Conservation (phyloP, 1,284 basidiomycete genomes). For the Sutorius eximius region DNA sequence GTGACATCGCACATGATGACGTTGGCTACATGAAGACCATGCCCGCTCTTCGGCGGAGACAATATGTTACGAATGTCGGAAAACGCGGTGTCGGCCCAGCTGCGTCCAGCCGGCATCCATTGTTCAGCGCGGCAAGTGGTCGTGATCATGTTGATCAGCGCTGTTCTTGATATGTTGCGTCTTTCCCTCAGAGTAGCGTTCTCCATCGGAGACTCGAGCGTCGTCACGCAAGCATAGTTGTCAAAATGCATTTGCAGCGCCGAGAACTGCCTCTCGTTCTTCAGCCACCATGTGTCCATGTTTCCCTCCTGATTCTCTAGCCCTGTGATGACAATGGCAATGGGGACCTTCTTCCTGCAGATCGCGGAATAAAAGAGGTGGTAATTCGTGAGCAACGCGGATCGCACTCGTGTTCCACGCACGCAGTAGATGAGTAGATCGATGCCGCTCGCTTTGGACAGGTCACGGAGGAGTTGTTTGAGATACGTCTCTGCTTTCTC, state of each 20-base stretch:
- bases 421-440: constrained; percentile 32
- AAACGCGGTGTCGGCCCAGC: constrained; percentile 21
- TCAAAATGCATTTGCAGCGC: constrained; percentile 26
- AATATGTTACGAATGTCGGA: constrained; percentile 23
- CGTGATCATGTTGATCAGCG: constrained; percentile 20
- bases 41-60: constrained; percentile 15
- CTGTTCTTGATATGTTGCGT: constrained; percentile 18
- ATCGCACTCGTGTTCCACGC: constrained; percentile 24
- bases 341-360: constrained; percentile 32
- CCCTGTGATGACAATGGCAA: constrained; percentile 32
- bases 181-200: constrained; percentile 19
- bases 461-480: constrained; percentile 21
- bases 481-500: constrained; percentile 24
- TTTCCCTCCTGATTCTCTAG: constrained; percentile 28
- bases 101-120: constrained; percentile 22
- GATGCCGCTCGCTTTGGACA: constrained; percentile 13
- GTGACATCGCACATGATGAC: constrained; percentile 29
- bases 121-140: constrained; percentile 18
- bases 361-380: constrained; percentile 32
- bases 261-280: constrained; percentile 26
- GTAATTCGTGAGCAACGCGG: constrained; percentile 29
- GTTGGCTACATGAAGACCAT: constrained; percentile 6
- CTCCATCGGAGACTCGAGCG: constrained; percentile 13
- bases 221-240: constrained; percentile 31
- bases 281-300: constrained; percentile 30